Conservation (phyloP, 805 yeast species). For the Lachancea dasiensis region DNA sequence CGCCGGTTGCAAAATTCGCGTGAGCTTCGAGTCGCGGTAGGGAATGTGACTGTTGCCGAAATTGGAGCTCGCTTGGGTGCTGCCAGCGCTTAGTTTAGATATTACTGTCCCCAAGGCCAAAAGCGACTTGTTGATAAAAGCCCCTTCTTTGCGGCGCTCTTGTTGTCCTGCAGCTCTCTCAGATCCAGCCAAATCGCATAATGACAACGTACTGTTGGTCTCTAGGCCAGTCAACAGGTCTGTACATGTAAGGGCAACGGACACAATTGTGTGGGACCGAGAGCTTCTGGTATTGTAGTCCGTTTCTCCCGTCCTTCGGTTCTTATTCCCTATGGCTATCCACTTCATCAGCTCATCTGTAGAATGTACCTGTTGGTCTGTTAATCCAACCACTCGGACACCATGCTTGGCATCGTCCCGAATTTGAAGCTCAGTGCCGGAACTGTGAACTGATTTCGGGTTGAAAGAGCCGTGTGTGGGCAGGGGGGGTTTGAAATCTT, state of each 20-base stretch:
- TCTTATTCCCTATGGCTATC: slow-evolving; percentile 63
- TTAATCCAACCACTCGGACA: slow-evolving; percentile 67
- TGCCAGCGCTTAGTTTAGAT: slow-evolving; percentile 52
- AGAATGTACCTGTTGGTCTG: slow-evolving; percentile 50
- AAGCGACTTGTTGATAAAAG: slow-evolving; percentile 85
- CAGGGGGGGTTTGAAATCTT: neutral
- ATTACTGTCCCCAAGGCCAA: slow-evolving; percentile 91
- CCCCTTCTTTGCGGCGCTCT: slow-evolving; percentile 89
- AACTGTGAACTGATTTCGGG: slow-evolving; percentile 8
- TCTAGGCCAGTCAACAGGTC: slow-evolving; percentile 36
- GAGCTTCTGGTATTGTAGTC: slow-evolving; percentile 85
- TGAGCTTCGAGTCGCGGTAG: slow-evolving; percentile 87
- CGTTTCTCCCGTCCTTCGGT: slow-evolving; percentile 79
- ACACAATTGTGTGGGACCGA: slow-evolving; percentile 85
- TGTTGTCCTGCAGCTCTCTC: slow-evolving; percentile 63
- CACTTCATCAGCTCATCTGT: slow-evolving; percentile 55
- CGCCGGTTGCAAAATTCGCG: slow-evolving; percentile 87
- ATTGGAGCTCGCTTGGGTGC: slow-evolving; percentile 15
- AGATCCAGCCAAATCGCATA: slow-evolving; percentile 97
- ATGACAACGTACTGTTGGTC: slow-evolving; percentile 57
- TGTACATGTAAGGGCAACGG: slow-evolving; percentile 49
- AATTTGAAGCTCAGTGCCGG: slow-evolving; percentile 52
- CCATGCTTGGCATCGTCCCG: slow-evolving; percentile 73
- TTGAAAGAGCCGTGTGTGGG: slow-evolving; percentile 1
- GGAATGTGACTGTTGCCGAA: slow-evolving; percentile 64